Evolutionary conservation across 108 stramenopile genomes (phyloP).

Genomic region (Discostella pseudostelligera): DNA sequence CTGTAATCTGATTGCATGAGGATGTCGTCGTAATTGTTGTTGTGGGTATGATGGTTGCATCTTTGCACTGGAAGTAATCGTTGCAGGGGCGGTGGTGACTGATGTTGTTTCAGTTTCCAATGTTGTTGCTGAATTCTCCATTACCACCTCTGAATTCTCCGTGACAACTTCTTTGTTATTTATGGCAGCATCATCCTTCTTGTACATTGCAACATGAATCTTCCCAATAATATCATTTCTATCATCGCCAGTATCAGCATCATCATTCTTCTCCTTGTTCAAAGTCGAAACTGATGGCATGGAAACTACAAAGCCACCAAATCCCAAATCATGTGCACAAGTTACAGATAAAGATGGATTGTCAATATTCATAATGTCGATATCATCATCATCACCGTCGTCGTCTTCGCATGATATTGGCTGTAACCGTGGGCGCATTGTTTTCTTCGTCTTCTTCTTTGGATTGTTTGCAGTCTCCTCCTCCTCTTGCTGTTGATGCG

Average conservation of each 20-base stretch:
- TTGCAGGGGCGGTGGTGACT: too few relatives aligned
- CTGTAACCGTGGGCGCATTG: slow-evolving; percentile 7
- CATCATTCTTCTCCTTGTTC: background rate
- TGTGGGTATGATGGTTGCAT: background rate
- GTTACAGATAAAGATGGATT: slow-evolving; percentile 9
- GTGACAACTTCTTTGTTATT: background rate
- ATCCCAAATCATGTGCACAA: slow-evolving; percentile 12
- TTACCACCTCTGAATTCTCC: background rate
- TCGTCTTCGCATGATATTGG: background rate
- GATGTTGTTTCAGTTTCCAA: too few relatives aligned
- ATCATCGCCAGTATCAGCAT: too few relatives aligned
- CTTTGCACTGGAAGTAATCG: too few relatives aligned
- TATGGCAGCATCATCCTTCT: background rate
- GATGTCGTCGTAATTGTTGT: background rate
- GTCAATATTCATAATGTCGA: background rate
- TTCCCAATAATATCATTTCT: too few relatives aligned
- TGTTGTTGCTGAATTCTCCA: background rate
- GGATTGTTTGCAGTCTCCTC: background rate
- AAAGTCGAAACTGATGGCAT: too few relatives aligned
- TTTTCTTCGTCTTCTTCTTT: slow-evolving; percentile 10
- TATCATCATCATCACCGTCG: background rate
- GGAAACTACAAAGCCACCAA: slow-evolving; percentile 1
- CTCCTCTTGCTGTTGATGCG: background rate
- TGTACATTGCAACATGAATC: too few relatives aligned
- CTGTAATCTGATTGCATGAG: slow-evolving; percentile 14